Evolutionary conservation across 768 basidiomycete genomes (phyloP), one percentile per base, ranked within the genome.

Genomic region (Auriscalpium microsporum): DNA sequence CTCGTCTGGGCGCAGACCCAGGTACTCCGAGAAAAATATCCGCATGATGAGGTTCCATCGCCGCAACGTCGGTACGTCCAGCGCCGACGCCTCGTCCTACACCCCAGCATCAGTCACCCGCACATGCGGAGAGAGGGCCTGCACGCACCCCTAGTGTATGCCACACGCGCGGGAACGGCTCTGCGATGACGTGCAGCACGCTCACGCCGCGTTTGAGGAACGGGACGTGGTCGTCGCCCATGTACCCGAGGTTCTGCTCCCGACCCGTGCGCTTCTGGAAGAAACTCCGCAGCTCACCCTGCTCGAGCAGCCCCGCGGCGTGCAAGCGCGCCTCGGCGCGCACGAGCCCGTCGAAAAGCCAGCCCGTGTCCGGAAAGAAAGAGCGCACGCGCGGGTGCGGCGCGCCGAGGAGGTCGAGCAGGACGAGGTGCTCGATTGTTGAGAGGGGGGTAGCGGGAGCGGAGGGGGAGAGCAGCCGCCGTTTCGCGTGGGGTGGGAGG

Each of bases 151-250:
- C 67, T 37, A 90, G 65, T 8, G 79, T 84, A 68, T 97, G 94
- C 94, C 94, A 97, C 14, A 95, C 92, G 1, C 44, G 56, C 3
- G 96, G 96, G 69, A 98, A 99, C 2, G 90, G 93, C 48, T 81
- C 80, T 2, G 94, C 71, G 53, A 98, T 98, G 47, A 98, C 67
- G 69, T 99, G 96, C 61, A 99, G 71, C 51, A 98, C 72, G 58
- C 82, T 89, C 14, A 98, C 93, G 2, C 96, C 96, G 58, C 75
- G 72, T 38, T 73, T 70, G 50, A 95, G 64, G 73, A 99, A 98
- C 21, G 96, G 96, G 44, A 92, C 69, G 63, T 99, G 96, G 70
- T 99, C 96, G 68, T 99, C 96, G 42, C 82, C 90, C 58, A 95
- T 84, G 62, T 83, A 79, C 3, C 82, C 83, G 17, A 70, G 65